Conservation (phyloP, 345 rosid species). For the Limnanthes douglasii region DNA sequence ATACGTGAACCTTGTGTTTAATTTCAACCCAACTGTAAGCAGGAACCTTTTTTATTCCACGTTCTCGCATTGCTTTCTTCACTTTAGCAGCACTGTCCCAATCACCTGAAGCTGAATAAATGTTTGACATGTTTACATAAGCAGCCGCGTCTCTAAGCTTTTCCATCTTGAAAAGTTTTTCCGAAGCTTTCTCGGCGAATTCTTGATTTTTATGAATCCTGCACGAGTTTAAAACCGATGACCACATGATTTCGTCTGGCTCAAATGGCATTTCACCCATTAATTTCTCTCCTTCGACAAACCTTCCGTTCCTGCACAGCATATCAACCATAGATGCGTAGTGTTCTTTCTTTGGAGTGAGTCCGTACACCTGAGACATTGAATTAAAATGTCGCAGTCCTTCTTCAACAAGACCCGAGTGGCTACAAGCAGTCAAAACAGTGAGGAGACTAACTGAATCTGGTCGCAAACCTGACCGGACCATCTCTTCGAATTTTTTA, state of each 20-base stretch:
- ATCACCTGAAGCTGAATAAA: constrained; percentile 51
- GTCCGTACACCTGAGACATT: constrained; percentile 35
- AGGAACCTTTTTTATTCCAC: constrained; percentile 54
- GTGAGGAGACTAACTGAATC: constrained; percentile 63
- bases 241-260: constrained; percentile 81
- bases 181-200: constrained; percentile 59
- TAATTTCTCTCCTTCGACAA: constrained; percentile 51
- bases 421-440: constrained; percentile 73
- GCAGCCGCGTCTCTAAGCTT: constrained; percentile 71
- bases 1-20: constrained; percentile 37
- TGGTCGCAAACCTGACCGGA: constrained; percentile 43
- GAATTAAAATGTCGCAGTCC: constrained; percentile 41
- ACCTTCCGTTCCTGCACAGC: constrained; percentile 50
- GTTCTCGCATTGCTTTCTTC: constrained; percentile 69
- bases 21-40: constrained; percentile 89
- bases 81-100: constrained; percentile 60
- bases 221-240: constrained; percentile 72
- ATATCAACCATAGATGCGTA: constrained; percentile 55
- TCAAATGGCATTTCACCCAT: constrained; percentile 58
- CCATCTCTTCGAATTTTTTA: constrained; percentile 41
- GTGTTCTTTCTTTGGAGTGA: constrained; percentile 55
- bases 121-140: constrained; percentile 74
- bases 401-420: constrained; percentile 63
- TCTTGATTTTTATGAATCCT: constrained; percentile 68
- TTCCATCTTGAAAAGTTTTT: constrained; percentile 48